These are phyloP conservation scores for Coemansia javaensis DNA, from an alignment of 192 early-diverging fungal species.

Conservation along the genomic window DNA sequence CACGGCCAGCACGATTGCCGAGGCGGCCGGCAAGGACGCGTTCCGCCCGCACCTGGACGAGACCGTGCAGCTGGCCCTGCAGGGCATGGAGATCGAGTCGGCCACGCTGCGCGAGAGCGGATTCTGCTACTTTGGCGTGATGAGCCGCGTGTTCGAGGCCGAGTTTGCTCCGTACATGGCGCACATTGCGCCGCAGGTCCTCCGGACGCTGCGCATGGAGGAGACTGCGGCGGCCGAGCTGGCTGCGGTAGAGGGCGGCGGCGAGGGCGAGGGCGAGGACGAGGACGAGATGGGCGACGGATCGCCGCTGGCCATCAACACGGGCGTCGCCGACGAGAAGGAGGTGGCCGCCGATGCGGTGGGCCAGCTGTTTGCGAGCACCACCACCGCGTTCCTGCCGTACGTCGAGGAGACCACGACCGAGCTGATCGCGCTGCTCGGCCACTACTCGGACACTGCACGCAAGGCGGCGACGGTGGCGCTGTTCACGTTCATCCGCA, in stretches of 20 bases:
- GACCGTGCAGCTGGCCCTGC: conserved; percentile 70
- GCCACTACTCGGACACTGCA: conserved; percentile 76
- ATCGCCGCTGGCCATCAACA: conserved; percentile 59
- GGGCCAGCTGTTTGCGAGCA: conserved; percentile 80
- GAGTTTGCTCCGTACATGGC: conserved; percentile 77
- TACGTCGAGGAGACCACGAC: conserved; percentile 71
- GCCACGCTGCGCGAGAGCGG: conserved; percentile 76
- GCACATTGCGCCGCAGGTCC: conserved; percentile 73
- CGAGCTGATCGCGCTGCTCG: conserved; percentile 62
- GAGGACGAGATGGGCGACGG: conserved; percentile 61
- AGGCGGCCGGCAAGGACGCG: conserved; percentile 77
- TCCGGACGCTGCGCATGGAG: conserved; percentile 71
- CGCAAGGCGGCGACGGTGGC: conserved; percentile 69
- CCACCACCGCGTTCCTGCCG: conserved; percentile 70
- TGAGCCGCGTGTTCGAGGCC: conserved; percentile 73
- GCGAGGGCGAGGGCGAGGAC: conserved; percentile 51
- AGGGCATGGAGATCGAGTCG: conserved; percentile 71
- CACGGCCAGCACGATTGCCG: conserved; percentile 77
- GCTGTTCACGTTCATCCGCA: conserved; percentile 72
- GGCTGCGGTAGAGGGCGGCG: conserved; percentile 25
- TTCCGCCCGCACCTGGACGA: conserved; percentile 74
- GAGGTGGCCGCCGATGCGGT: conserved; percentile 85
- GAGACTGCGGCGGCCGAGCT: conserved; percentile 53
- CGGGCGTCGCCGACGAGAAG: conserved; percentile 88
- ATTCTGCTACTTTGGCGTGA: conserved; percentile 80